phyloP scores from a whole-genome alignment of 352 stramenopile species.

The Achlya hypogyna region DNA sequence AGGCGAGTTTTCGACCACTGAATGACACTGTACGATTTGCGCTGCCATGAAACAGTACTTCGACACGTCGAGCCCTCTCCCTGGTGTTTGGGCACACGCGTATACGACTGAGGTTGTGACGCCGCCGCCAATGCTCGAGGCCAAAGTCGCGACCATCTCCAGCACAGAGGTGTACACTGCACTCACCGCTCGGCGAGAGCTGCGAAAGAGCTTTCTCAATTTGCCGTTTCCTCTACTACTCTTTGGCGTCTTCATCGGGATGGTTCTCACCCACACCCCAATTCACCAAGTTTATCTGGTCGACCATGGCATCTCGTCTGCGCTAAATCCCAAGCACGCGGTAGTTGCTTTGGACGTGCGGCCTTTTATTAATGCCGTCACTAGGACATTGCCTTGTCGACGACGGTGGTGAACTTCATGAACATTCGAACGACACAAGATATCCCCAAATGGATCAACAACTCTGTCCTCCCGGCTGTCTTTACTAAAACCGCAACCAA shows the following conservation, averaged over 20 bases:
- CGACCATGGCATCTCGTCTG: neutral
- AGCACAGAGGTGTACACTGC: too few species aligned
- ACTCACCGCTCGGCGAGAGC: neutral
- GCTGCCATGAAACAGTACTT: too few species aligned
- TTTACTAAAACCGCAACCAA: neutral
- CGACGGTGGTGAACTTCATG: neutral
- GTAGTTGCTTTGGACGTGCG: neutral
- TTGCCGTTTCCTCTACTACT: neutral
- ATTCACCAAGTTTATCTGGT: neutral
- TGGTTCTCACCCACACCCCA: conserved; percentile 1
- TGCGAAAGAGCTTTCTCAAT: neutral
- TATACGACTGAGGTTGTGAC: too few species aligned
- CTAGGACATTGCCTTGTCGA: neutral
- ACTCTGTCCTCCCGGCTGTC: neutral
- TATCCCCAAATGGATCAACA: neutral
- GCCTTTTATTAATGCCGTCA: neutral
- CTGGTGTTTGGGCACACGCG: too few species aligned
- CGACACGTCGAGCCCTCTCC: too few species aligned
- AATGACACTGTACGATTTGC: too few species aligned
- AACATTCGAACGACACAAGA: neutral
- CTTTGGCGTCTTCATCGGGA: neutral
- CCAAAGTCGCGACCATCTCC: too few species aligned
- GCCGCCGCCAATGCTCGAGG: too few species aligned
- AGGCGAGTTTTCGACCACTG: too few species aligned
- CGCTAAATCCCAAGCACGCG: neutral